phyloP scores from a whole-genome alignment of 1,284 basidiomycete genomes.

The Ceratobasidium sp. region DNA sequence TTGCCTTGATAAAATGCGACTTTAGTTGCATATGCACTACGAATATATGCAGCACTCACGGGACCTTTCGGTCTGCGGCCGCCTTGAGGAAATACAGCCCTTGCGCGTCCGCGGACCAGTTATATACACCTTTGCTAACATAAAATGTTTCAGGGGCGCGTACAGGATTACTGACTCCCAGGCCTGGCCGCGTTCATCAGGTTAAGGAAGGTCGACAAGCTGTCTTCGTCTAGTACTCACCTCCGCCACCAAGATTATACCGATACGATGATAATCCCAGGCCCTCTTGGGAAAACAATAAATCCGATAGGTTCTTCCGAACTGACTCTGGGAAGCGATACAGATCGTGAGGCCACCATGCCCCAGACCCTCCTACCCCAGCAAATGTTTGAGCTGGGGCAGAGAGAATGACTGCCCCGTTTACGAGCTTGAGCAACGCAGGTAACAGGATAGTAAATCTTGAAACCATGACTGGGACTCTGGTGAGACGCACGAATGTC shows the following conservation, averaged over 20 bases:
- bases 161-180: conserved; percentile 51
- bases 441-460: neutral
- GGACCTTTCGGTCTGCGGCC: conserved; percentile 51
- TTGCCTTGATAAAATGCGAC: conserved; percentile 3
- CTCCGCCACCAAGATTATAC: conserved; percentile 63
- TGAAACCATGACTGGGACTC: neutral
- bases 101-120: conserved; percentile 60
- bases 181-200: conserved; percentile 46
- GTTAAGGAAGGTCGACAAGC: conserved; percentile 4
- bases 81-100: conserved; percentile 60
- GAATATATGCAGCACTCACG: conserved; percentile 46
- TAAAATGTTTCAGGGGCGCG: conserved; percentile 62
- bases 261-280: conserved; percentile 63
- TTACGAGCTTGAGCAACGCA: neutral
- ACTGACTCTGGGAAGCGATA: conserved; percentile 60
- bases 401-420: conserved; percentile 32
- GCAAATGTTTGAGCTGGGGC: conserved; percentile 54
- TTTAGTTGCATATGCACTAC: neutral
- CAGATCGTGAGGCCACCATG: conserved; percentile 64
- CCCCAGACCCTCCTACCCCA: conserved; percentile 59
- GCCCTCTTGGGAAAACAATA: conserved; percentile 60
- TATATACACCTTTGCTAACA: conserved; percentile 59
- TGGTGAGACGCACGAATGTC: neutral
- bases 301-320: conserved; percentile 59
- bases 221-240: conserved; percentile 55